phyloP scores from a whole-genome alignment of 2,329 filamentous ascomycete genomes.

The Nannizzia gypsea region DNA sequence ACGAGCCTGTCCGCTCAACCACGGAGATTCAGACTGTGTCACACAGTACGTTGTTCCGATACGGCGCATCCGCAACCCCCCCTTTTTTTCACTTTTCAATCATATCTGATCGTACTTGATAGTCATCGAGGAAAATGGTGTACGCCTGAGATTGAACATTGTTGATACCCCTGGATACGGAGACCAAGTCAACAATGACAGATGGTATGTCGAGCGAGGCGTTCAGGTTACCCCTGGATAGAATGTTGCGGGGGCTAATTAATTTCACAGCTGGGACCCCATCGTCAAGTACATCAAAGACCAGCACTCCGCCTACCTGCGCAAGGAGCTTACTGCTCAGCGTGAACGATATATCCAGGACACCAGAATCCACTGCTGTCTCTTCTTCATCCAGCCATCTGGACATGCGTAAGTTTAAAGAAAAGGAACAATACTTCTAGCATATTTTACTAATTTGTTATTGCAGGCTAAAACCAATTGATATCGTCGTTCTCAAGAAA shows the following conservation, averaged over 20 bases:
- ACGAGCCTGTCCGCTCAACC: conserved; percentile 86
- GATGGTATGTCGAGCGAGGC: conserved; percentile 47
- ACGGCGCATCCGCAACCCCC: not conserved
- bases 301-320: conserved; percentile 96
- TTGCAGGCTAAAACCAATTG: conserved; percentile 75
- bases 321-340: conserved; percentile 98
- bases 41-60: conserved; percentile 48
- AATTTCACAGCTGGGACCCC: conserved; percentile 64
- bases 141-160: conserved; percentile 94
- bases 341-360: conserved; percentile 98
- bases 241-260: not conserved
- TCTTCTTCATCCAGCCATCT: conserved; percentile 99
- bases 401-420: conserved; percentile 60
- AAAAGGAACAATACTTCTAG: not conserved
- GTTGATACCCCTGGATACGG: conserved; percentile 98
- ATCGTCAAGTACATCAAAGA: conserved; percentile 99
- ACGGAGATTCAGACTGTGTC: conserved; percentile 98
- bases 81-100: not conserved
- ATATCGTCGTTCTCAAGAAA: conserved; percentile 99
- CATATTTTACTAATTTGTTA: conserved; percentile 6
- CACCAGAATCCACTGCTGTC: conserved; percentile 96
- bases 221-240: not conserved
- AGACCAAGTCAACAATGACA: conserved; percentile 98
- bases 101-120: conserved; percentile 6
- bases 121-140: conserved; percentile 97